A percentile compares a stretch with the other conserved stretches of the same genome.
Conservation (phyloP, 1,139 yeast species). For the Arxiozyma slooffiae region DNA sequence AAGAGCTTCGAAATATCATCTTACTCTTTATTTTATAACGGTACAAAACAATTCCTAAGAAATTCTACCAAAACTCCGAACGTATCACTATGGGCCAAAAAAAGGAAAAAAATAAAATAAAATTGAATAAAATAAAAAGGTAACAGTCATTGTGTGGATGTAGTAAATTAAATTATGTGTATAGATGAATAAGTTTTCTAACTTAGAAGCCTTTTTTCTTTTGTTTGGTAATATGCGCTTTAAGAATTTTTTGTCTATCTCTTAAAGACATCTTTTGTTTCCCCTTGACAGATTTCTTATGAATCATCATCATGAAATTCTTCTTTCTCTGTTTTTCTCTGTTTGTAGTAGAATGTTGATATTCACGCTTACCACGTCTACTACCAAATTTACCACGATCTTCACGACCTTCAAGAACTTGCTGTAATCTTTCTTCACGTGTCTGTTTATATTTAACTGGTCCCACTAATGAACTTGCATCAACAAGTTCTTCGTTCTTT, state of each 20-base stretch:
- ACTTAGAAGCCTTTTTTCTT: constrained; percentile 59
- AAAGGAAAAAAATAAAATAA: too few relatives aligned
- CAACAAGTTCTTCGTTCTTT: constrained; percentile 73
- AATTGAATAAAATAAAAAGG: too few relatives aligned
- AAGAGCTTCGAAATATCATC: too few relatives aligned
- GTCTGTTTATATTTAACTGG: constrained; percentile 71
- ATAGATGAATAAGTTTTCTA: background rate
- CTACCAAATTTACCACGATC: constrained; percentile 88
- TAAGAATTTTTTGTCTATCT: constrained; percentile 77
- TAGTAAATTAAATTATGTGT: background rate
- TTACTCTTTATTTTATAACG: too few relatives aligned
- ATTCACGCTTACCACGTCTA: constrained; percentile 71
- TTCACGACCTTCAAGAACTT: constrained; percentile 82
- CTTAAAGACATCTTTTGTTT: constrained; percentile 81
- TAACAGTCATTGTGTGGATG: background rate
- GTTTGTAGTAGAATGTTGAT: constrained; percentile 79
- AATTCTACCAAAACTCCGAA: too few relatives aligned
- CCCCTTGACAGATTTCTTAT: constrained; percentile 87
- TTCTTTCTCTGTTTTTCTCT: constrained; percentile 94
- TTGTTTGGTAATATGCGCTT: constrained; percentile 81
- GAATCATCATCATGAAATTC: constrained; percentile 98
- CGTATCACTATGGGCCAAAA: too few relatives aligned
- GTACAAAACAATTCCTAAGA: too few relatives aligned
- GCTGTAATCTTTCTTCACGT: constrained; percentile 83
- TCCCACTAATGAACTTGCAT: constrained; percentile 70